Base-by-base conservation (phyloP, 345 rosid species). In the Erodium maritimum region DNA sequence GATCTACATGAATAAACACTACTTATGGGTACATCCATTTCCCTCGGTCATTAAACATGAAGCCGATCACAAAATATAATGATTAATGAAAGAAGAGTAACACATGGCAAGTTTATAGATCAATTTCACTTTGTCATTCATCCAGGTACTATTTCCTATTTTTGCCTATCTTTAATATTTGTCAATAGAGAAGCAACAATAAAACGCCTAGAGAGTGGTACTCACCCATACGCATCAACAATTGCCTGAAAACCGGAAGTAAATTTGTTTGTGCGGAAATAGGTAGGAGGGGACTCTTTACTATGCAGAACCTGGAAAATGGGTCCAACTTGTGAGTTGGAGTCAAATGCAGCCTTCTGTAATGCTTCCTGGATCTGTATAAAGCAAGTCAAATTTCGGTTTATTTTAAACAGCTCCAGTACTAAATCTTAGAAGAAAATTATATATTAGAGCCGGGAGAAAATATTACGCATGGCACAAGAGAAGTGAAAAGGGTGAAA, bases 221-320 rank as follows among this genome's bases (percentile, higher is more conserved):
- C 90, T 79, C 71, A 87, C 99, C 97, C 99, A 65, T 90, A 89
- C 1, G 97, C 95, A 58, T 93, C 99, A 63, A 93, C 97, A 75
- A 87, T 89, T 72, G 85, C 99, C 77, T 89, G 99, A 69, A 89
- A 85, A 16, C 95, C 96, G 65, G 91, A 63, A 51, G 95, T 85
- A 67, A 93, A 82, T 71, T 87, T 89, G 81, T 89, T 89, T 64
- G 95, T 85, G 59, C 89, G 82, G 65, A 93, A 93, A 69, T 76
- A 89, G 46, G 99, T 89, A 0, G 99, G 99, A 2, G 99, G 99
- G 63, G 76, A 67, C 69, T 89, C 99, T 73, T 79, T 89, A 66
- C 96, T 82, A 65, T 82, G 83, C 79, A 89, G 67, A 69, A 87
- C 80, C 74, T 80, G 95, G 73, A 93, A 77, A 70, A 93, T 82